Percentiles rank a stretch among this genome's conserved stretches.
These are phyloP conservation scores for Caryopteris hybrid DNA, from an alignment of 305 asterid genomes.

Conservation along the genomic window DNA sequence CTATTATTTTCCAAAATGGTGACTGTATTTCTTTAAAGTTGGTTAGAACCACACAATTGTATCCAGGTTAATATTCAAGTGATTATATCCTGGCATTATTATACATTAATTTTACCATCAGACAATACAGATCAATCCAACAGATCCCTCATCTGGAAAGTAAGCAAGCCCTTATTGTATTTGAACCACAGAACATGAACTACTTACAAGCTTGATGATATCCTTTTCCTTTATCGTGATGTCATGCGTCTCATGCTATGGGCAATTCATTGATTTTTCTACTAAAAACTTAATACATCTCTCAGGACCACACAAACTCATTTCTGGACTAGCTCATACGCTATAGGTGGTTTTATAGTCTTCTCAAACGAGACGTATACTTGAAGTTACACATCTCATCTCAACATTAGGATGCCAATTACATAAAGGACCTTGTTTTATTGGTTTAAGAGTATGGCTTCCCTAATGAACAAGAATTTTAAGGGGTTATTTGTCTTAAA, in stretches of 20 bases:
- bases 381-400: not conserved
- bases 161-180: no score
- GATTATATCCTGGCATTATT: not conserved
- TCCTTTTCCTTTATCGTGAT: not conserved
- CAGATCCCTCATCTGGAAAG: not conserved
- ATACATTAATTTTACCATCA: no score
- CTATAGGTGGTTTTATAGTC: not conserved
- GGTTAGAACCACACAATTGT: not conserved
- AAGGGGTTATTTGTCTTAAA: not conserved
- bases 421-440: not conserved
- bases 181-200: not conserved
- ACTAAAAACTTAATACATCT: not conserved
- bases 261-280: not conserved
- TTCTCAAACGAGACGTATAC: not conserved
- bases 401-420: not conserved
- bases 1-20: not conserved
- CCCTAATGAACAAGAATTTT: not conserved
- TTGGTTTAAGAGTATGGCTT: not conserved
- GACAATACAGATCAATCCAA: not conserved
- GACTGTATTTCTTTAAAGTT: not conserved
- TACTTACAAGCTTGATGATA: not conserved
- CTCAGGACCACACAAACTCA: not conserved
- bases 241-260: not conserved
- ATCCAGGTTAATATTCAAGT: not conserved
- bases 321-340: not conserved